These are phyloP conservation scores for Elaphomyces granulatus DNA, from an alignment of 495 filamentous ascomycete species.

Conservation along the genomic window DNA sequence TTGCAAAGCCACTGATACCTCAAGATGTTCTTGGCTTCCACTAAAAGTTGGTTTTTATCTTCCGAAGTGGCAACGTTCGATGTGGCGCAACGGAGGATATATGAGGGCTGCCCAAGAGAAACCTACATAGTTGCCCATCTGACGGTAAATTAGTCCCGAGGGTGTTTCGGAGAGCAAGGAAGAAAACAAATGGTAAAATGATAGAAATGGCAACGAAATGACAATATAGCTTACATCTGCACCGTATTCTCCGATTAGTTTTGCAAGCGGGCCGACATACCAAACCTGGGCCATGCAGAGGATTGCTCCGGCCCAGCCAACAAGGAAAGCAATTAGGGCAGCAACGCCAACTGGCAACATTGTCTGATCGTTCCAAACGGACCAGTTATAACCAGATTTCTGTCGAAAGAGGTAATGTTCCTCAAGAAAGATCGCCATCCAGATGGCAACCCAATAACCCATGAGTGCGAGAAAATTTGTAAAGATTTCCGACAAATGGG, in stretches of 20 bases:
- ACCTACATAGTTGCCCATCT: constrained; percentile 40
- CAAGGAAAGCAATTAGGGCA: constrained; percentile 44
- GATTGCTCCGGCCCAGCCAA: constrained; percentile 56
- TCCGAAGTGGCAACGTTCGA: constrained; percentile 33
- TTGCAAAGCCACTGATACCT: too few relatives aligned
- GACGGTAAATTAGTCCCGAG: not conserved
- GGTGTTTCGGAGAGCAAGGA: not conserved
- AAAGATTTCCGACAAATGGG: constrained; percentile 48
- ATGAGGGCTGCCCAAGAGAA: constrained; percentile 34
- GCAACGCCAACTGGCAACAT: constrained; percentile 50
- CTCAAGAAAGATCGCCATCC: constrained; percentile 47
- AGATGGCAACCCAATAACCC: constrained; percentile 60
- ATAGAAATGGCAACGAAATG: not conserved
- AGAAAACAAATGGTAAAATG: not conserved
- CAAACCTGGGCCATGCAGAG: constrained; percentile 59
- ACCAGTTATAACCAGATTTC: constrained; percentile 42
- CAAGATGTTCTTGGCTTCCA: too few relatives aligned
- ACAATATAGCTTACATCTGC: constrained; percentile 36
- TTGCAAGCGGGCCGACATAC: constrained; percentile 51
- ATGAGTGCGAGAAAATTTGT: constrained; percentile 60
- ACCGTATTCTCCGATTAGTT: constrained; percentile 40
- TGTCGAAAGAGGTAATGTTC: constrained; percentile 51
- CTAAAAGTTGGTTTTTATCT: constrained; percentile 22
- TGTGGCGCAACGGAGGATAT: constrained; percentile 35
- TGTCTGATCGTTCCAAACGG: constrained; percentile 40